A percentile compares a stretch with the other conserved stretches of the same genome.
Conservation (phyloP, 2,329 filamentous ascomycete genomes). For the Cadophora malorum region DNA sequence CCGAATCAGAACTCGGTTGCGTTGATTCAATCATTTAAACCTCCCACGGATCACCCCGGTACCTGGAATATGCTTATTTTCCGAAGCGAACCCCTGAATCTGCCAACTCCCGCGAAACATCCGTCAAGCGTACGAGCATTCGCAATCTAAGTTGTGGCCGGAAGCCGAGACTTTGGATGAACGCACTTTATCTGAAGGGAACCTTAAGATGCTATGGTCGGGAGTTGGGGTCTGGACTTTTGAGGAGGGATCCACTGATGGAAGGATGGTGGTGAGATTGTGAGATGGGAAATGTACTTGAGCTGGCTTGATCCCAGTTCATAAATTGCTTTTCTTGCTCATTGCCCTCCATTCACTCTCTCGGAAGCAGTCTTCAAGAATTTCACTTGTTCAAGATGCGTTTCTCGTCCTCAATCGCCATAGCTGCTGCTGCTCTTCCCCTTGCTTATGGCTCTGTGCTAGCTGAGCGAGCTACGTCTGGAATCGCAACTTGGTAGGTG, state of each 20-base stretch:
- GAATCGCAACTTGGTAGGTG: slow-evolving; percentile 16
- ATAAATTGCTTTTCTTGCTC: background rate
- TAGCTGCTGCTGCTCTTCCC: slow-evolving; percentile 7
- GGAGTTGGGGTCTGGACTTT: background rate
- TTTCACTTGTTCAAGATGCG: slow-evolving; percentile 1
- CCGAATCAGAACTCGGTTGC: background rate
- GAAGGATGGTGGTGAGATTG: background rate
- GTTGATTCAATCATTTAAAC: background rate
- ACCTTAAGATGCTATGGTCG: background rate
- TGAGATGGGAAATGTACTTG: background rate
- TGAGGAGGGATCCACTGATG: background rate
- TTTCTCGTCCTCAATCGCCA: slow-evolving; percentile 5
- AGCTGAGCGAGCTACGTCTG: slow-evolving; percentile 15
- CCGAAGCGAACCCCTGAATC: background rate
- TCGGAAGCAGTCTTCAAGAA: background rate
- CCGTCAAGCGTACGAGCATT: background rate
- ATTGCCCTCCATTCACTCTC: background rate
- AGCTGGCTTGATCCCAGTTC: background rate
- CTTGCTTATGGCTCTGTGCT: slow-evolving; percentile 12
- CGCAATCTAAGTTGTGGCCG: background rate
- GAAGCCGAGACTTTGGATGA: background rate
- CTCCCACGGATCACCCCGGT: background rate
- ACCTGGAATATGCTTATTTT: background rate
- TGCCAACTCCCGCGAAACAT: background rate
- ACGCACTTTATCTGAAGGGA: slow-evolving; percentile 1